These are phyloP conservation scores for Hymenoscyphus linearis DNA, from an alignment of 2,329 filamentous ascomycete genomes.

Conservation along the genomic window DNA sequence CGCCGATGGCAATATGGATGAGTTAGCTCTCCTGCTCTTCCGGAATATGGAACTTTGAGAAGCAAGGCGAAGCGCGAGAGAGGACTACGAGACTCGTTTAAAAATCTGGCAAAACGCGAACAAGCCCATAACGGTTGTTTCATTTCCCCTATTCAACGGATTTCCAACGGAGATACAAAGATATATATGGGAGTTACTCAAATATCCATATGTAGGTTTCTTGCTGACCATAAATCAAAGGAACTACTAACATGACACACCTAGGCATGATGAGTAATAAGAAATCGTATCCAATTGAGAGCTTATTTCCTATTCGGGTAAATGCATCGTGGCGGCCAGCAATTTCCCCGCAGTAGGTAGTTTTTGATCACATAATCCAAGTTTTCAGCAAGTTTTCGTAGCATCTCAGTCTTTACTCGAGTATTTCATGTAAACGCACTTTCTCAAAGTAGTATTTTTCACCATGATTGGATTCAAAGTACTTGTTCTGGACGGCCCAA, in stretches of 20 bases:
- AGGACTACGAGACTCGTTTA: background rate
- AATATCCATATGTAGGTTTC: background rate
- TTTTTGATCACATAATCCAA: background rate
- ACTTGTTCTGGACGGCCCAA: slow-evolving; percentile 4
- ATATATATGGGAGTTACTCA: background rate
- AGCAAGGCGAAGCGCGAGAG: background rate
- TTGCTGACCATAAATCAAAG: background rate
- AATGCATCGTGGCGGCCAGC: background rate
- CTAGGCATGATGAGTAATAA: background rate
- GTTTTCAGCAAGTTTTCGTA: background rate
- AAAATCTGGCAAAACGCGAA: background rate
- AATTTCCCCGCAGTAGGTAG: background rate
- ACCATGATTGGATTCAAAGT: slow-evolving; percentile 7
- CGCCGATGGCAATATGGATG: background rate
- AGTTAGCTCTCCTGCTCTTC: background rate
- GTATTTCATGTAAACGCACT: no score
- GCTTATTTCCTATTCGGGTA: background rate
- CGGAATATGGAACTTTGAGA: background rate
- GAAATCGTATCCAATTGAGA: background rate
- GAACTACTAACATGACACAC: background rate
- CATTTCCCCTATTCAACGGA: background rate
- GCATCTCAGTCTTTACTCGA: background rate
- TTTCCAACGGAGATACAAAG: background rate
- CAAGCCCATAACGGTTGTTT: background rate
- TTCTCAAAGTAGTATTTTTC: background rate